Conservation (phyloP, 2,329 filamentous ascomycete genomes). For the Pseudohalonectria lignicola region DNA sequence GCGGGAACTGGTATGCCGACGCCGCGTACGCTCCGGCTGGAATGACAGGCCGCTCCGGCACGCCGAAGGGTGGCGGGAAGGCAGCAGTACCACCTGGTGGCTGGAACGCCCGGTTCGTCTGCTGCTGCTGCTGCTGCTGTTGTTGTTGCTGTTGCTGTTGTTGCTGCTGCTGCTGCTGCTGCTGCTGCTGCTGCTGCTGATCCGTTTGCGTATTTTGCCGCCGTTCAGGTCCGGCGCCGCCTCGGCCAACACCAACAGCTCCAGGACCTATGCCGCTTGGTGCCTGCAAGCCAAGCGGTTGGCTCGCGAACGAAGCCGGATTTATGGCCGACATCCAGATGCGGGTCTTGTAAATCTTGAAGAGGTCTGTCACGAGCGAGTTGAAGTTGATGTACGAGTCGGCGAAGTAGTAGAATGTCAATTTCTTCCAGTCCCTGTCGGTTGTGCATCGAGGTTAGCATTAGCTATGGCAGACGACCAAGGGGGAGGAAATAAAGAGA, state of each 20-base stretch:
- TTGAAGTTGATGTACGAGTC: conserved; percentile 99
- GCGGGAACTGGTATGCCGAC: conserved; percentile 26
- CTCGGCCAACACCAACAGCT: conserved; percentile 47
- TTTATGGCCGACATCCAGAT: conserved; percentile 99
- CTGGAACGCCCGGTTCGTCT: conserved; percentile 6
- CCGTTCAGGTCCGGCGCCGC: conserved; percentile 33
- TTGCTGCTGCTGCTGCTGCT: conserved; percentile 19
- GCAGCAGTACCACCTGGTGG: not conserved
- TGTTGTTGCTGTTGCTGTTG: conserved; percentile 21
- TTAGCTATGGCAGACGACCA: conserved; percentile 4
- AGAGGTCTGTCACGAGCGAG: conserved; percentile 88
- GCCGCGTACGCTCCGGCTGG: conserved; percentile 26
- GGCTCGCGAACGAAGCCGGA: conserved; percentile 84
- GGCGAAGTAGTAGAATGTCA: conserved; percentile 98
- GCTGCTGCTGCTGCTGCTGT: not conserved
- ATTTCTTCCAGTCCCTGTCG: conserved; percentile 89
- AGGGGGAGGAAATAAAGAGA: conserved; percentile 5
- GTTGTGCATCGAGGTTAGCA: conserved; percentile 1
- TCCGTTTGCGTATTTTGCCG: conserved; percentile 25
- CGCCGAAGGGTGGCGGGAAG: conserved; percentile 8
- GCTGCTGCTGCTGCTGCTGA: conserved; percentile 22
- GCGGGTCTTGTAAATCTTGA: conserved; percentile 98
- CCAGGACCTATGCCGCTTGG: conserved; percentile 57
- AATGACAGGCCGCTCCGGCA: conserved; percentile 28
- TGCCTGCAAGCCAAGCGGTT: conserved; percentile 59